Base-by-base conservation (phyloP, 345 rosid species). In the Aurinia saxatilis region DNA sequence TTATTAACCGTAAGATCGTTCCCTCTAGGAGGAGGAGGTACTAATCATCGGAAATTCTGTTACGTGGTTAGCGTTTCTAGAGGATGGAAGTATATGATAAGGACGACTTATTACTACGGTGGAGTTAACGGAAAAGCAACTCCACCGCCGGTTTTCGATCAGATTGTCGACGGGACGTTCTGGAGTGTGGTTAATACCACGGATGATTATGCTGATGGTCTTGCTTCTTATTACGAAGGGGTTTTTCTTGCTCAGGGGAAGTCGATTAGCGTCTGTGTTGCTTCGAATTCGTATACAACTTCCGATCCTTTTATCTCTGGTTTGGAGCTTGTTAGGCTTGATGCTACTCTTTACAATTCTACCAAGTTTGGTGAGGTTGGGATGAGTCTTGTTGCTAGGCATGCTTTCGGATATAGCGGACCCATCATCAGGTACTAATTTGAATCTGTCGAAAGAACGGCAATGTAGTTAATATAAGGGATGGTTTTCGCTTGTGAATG, bases 291-390 rank as follows among this genome's bases (percentile, higher is more conserved):
- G 29, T 60, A 81, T 42, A 93, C 99, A 5, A 78, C 74, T 17
- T 90, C 95, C 4, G 90, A 90, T 77, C 95, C 95, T 16, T 93
- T 93, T 75, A 81, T 93, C 69, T 87, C 96, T n/a, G 87, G 88
- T 2, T 36, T 93, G 71, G 99, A 90, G 75, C 67, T 90, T 36
- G 79, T 93, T 34, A 63, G 75, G 47, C 63, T 90, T 36, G 81
- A 63, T 15, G 79, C 35, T 70, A 82, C 90, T 11, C 35, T 85
- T 31, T 93, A 93, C 46, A 93, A 84, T 65, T 77, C 88, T 6
- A 93, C 97, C 2, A 73, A 85, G 65, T 90, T 93, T 19, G 14
- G 5, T 27, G 56, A 18, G 14, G 33, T 16, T 55, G 97, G 82
- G 1, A 72, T 93, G 18, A 41, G 77, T 41, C 77, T 93, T 76